Conservation (phyloP, 73 alveolate species). For the Symbiodinium natans region DNA sequence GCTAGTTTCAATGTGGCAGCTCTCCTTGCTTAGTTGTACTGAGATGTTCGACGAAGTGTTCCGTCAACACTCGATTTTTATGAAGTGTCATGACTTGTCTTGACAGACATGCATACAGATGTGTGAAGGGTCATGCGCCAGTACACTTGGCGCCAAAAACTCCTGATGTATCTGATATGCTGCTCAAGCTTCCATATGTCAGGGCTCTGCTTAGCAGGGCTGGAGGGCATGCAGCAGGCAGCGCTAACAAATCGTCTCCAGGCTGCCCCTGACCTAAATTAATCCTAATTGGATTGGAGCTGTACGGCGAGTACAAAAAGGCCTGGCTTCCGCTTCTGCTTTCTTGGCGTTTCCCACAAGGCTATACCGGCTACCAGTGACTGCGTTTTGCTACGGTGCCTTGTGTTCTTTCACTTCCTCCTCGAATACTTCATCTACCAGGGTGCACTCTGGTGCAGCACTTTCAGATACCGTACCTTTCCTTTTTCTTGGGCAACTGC, state of each 20-base stretch:
- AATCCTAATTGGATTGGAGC: not conserved
- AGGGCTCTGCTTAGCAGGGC: not conserved
- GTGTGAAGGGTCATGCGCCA: not conserved
- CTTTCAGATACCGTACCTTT: not conserved
- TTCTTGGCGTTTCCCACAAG: not conserved
- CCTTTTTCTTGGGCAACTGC: not conserved
- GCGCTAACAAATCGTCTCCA: constrained; percentile 22
- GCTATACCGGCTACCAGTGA: not conserved
- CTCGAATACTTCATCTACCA: not conserved
- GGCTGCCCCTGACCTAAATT: constrained; percentile 6
- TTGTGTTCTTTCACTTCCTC: not conserved
- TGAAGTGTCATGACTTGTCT: not conserved
- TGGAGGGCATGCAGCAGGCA: constrained; percentile 13
- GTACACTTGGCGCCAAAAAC: not conserved
- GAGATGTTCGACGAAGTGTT: too few species aligned
- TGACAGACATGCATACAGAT: not conserved
- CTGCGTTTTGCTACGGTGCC: not conserved
- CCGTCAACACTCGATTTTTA: not conserved
- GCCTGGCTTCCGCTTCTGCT: not conserved
- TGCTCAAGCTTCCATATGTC: not conserved
- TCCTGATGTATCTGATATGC: not conserved
- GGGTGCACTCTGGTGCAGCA: too few species aligned
- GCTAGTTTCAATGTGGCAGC: too few species aligned
- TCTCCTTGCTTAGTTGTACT: too few species aligned
- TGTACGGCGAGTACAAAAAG: not conserved